These are phyloP conservation scores for Aureobasidium uvarum DNA, from an alignment of 2,329 filamentous ascomycete species.

Conservation along the genomic window DNA sequence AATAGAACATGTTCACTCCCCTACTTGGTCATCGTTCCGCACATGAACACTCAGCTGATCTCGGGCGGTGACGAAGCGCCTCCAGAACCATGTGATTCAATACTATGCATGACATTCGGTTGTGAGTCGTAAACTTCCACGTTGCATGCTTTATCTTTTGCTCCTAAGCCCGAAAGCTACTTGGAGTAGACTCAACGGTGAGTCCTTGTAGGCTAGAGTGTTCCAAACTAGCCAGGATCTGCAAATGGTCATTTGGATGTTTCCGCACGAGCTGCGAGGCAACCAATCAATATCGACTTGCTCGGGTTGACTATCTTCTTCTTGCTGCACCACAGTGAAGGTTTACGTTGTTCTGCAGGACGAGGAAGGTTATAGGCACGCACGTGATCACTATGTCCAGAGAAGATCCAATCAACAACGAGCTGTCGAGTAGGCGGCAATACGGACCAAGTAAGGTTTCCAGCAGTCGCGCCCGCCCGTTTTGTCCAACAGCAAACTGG, in stretches of 20 bases:
- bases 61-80: neutral
- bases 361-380: neutral
- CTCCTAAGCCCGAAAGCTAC: neutral
- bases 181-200: neutral
- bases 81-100: neutral
- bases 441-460: neutral
- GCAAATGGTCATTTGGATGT: neutral
- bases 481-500: conserved; percentile 1
- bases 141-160: neutral
- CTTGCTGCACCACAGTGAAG: neutral
- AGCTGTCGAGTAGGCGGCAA: neutral
- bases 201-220: neutral
- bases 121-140: neutral
- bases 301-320: neutral
- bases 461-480: conserved; percentile 1
- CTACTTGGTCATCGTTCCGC: neutral
- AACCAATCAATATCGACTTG: neutral
- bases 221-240: conserved; percentile 1
- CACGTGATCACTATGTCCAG: neutral
- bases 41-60: neutral
- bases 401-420: neutral
- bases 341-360: neutral
- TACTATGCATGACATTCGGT: neutral
- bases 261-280: neutral
- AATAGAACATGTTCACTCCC: neutral